A percentile compares a stretch with the other conserved stretches of the same genome.
These are phyloP conservation scores for Camellia oleifera DNA, from an alignment of 179 eudicot species.

Conservation along the genomic window DNA sequence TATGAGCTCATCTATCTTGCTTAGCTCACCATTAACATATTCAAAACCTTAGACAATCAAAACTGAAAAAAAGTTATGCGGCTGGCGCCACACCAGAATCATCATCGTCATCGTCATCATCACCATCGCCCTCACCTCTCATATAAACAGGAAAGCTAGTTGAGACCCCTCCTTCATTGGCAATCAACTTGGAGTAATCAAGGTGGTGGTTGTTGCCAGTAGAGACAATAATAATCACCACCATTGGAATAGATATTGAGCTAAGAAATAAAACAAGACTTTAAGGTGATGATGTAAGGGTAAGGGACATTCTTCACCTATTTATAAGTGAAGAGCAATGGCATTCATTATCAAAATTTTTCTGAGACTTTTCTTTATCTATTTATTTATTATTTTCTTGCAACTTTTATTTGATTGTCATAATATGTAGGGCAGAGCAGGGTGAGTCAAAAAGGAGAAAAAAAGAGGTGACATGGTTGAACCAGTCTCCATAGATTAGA, in stretches of 20 bases:
- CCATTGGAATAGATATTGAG: not conserved
- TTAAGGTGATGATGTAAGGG: too few relatives aligned
- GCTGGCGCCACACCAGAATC: conserved; percentile 9
- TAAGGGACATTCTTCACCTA: too few relatives aligned
- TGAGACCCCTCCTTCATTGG: not conserved
- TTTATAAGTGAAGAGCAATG: too few relatives aligned
- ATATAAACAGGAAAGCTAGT: not conserved
- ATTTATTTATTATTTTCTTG: too few relatives aligned
- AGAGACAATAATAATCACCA: not conserved
- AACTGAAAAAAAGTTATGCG: not conserved
- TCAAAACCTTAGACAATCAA: not conserved
- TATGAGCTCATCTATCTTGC: too few relatives aligned
- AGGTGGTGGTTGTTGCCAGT: not conserved
- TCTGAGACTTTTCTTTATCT: too few relatives aligned
- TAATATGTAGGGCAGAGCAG: not conserved
- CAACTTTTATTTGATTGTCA: too few relatives aligned
- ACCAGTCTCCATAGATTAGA: conserved; percentile 1
- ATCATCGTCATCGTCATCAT: conserved; percentile 10
- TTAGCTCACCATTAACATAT: too few relatives aligned
- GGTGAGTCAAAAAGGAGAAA: not conserved
- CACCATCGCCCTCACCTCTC: not conserved
- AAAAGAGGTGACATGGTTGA: not conserved
- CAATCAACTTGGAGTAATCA: not conserved
- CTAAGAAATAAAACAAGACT: not conserved
- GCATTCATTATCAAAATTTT: too few relatives aligned